phyloP scores from a whole-genome alignment of 2,329 filamentous ascomycete genomes.

The Colletotrichum incanum region DNA sequence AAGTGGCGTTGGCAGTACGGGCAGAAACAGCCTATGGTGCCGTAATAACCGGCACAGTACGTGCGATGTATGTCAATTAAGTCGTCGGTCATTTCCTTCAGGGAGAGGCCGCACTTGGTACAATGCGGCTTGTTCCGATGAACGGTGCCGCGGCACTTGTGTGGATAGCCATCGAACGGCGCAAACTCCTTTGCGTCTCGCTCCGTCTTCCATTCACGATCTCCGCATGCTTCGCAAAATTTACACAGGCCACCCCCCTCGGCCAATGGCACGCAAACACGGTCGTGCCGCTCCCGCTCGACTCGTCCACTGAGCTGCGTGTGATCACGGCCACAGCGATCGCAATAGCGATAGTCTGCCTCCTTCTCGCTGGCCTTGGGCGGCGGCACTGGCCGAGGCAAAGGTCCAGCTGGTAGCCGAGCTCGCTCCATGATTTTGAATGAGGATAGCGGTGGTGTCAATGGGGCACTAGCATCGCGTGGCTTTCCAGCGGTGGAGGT shows the following conservation, averaged over 20 bases:
- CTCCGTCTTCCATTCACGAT: constrained; percentile 33
- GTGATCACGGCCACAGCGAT: constrained; percentile 47
- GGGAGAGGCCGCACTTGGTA: constrained; percentile 40
- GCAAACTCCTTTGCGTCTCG: constrained; percentile 28
- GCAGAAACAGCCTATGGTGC: constrained; percentile 43
- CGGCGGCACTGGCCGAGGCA: constrained; percentile 32
- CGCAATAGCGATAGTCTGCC: constrained; percentile 45
- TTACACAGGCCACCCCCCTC: constrained; percentile 30
- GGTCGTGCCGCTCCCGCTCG: constrained; percentile 46
- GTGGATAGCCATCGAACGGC: constrained; percentile 37
- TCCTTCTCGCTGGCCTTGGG: constrained; percentile 39
- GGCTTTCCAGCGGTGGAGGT: neutral
- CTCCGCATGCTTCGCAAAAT: constrained; percentile 45
- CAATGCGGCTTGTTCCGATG: constrained; percentile 41
- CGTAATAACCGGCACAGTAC: constrained; percentile 43
- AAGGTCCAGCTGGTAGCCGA: constrained; percentile 24
- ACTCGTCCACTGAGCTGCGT: constrained; percentile 20
- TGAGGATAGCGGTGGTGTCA: neutral
- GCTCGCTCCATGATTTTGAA: constrained; percentile 28
- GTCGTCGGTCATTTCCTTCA: constrained; percentile 19
- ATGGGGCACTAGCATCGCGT: no score
- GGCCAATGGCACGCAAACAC: constrained; percentile 44
- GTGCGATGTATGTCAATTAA: constrained; percentile 39
- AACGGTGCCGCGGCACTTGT: constrained; percentile 39
- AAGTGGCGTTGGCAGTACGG: constrained; percentile 44